phyloP scores from a whole-genome alignment of 495 filamentous ascomycete species.

The Cercophora samala region DNA sequence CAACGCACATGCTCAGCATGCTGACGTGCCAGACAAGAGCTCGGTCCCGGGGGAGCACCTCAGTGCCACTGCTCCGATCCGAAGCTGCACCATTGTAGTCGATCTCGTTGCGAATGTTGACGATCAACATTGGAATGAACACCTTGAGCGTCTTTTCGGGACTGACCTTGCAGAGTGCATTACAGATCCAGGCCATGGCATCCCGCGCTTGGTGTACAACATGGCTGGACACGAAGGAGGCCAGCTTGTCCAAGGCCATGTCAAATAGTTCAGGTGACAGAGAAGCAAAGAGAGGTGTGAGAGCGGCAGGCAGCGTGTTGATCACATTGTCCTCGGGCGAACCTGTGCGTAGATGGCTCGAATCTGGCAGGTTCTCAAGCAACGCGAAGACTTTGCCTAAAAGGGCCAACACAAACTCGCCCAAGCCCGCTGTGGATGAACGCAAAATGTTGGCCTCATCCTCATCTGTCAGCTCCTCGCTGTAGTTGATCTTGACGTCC shows the following conservation, averaged over 20 bases:
- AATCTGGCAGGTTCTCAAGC: slow-evolving; percentile 90
- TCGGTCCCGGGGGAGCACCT: slow-evolving; percentile 88
- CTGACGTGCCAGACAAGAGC: slow-evolving; percentile 96
- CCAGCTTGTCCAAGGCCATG: slow-evolving; percentile 84
- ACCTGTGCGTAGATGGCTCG: slow-evolving; percentile 76
- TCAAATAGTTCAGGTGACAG: slow-evolving; percentile 94
- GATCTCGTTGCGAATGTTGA: slow-evolving; percentile 92
- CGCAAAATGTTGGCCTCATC: slow-evolving; percentile 87
- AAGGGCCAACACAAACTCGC: slow-evolving; percentile 86
- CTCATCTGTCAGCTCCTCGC: slow-evolving; percentile 72
- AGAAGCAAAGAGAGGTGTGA: slow-evolving; percentile 85
- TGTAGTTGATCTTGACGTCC: slow-evolving; percentile 80
- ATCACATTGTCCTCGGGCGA: slow-evolving; percentile 96
- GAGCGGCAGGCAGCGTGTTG: slow-evolving; percentile 88
- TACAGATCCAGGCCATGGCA: slow-evolving; percentile 98
- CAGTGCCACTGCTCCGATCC: slow-evolving; percentile 85
- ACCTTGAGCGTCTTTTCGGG: slow-evolving; percentile 87
- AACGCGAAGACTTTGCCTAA: slow-evolving; percentile 93
- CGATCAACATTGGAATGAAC: slow-evolving; percentile 82
- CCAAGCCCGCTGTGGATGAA: slow-evolving; percentile 92
- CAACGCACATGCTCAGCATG: slow-evolving; percentile 96
- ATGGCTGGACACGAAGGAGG: slow-evolving; percentile 88
- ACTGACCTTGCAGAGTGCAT: slow-evolving; percentile 88
- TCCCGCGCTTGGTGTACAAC: slow-evolving; percentile 96
- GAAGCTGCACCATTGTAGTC: slow-evolving; percentile 96